These are phyloP conservation scores for Cladosporium sp. DNA, from an alignment of 2,329 filamentous ascomycete species.

Conservation along the genomic window DNA sequence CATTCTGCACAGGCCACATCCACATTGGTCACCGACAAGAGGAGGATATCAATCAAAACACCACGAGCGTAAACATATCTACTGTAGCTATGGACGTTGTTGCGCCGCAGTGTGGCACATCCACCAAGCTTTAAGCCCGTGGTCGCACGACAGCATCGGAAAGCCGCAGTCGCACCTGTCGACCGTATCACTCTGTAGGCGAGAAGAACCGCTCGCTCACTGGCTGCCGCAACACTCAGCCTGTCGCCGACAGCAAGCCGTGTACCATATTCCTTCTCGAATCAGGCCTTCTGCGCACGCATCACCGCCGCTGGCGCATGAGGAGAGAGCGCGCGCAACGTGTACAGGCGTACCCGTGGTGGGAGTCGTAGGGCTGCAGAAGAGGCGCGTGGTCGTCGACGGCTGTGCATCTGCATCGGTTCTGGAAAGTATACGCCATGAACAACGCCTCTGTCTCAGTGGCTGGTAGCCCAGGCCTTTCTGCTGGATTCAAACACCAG, in stretches of 20 bases:
- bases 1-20: no score
- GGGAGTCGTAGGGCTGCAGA: conserved; percentile 13
- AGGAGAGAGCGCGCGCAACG: conserved; percentile 5
- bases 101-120: conserved; percentile 12
- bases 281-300: not conserved
- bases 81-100: conserved; percentile 3
- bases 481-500: conserved; percentile 13
- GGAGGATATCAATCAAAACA: no score
- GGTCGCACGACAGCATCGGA: conserved; percentile 13
- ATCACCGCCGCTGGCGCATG: conserved; percentile 1
- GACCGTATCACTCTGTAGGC: not conserved
- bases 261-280: conserved; percentile 1
- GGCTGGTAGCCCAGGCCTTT: conserved; percentile 11
- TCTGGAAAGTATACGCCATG: conserved; percentile 11
- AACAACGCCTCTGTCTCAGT: conserved; percentile 18
- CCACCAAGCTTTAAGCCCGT: conserved; percentile 1
- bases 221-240: conserved; percentile 3
- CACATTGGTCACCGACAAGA: no score
- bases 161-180: conserved; percentile 6
- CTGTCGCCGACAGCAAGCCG: conserved; percentile 1
- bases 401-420: conserved; percentile 7
- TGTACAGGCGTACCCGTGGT: conserved; percentile 2
- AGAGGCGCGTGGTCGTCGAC: conserved; percentile 9
- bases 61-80: no score
- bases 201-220: conserved; percentile 1